Base-by-base conservation (phyloP, 805 yeast genomes). In the Starmerella stellata region DNA sequence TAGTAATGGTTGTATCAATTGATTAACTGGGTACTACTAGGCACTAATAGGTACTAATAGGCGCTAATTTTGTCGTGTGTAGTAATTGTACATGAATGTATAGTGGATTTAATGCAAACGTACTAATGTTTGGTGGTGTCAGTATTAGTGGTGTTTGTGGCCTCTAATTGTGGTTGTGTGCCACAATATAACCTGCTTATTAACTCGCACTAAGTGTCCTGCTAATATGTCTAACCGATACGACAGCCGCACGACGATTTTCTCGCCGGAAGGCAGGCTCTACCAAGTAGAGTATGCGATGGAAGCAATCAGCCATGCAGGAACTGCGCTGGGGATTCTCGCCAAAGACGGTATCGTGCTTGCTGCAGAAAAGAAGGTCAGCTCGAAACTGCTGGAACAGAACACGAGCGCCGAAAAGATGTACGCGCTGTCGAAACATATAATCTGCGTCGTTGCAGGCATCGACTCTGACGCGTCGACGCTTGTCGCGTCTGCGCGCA, bases 171-270 rank as follows among this genome's bases (percentile, higher is more conserved):
- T n/a, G n/a, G n/a, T n/a, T n/a, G n/a, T n/a, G n/a, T n/a, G n/a
- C n/a, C n/a, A n/a, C n/a, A n/a, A n/a, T n/a, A n/a, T n/a, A n/a
- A n/a, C n/a, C n/a, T n/a, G n/a, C n/a, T n/a, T n/a, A n/a, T n/a
- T n/a, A n/a, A n/a, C n/a, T n/a, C n/a, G n/a, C n/a, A n/a, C n/a
- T n/a, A n/a, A n/a, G n/a, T n/a, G n/a, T n/a, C n/a, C n/a, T 7
- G 14, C 31, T 29, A 28, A 21, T n/a, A 51, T 51, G 54, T 81
- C 95, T 51, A 78, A 96, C 78, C 76, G 99, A 72, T 90, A 90
- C 82, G 99, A 90, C 63, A 78, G 94, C 45, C 74, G 99, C 70
- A 90, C 99, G 37, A 90, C 98, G 4, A 92, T 90, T 54, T 90
- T 90, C 64, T 87, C 96, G 30, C 99, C 99, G 8, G 99, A 90